Evolutionary conservation across 352 stramenopile genomes (phyloP).

Genomic region (Plasmopara halstedii): DNA sequence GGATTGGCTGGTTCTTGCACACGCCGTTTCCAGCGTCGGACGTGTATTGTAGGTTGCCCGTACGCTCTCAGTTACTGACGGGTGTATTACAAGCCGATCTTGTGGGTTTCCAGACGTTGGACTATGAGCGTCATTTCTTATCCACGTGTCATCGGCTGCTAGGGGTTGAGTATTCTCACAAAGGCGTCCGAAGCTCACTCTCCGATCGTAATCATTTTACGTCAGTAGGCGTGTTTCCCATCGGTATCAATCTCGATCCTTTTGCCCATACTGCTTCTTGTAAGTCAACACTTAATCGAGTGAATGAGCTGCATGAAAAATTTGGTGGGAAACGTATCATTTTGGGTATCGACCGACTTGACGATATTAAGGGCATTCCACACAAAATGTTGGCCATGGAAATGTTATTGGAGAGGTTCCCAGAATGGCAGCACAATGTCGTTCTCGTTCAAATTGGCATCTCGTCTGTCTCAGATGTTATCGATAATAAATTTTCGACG

Average conservation of each 20-base stretch:
- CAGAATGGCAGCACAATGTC: conserved; percentile 92
- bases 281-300: conserved; percentile 43
- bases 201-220: conserved; percentile 76
- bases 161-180: conserved; percentile 61
- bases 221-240: conserved; percentile 83
- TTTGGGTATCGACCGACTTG: conserved; percentile 74
- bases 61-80: conserved; percentile 63
- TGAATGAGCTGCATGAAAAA: conserved; percentile 67
- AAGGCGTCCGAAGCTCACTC: conserved; percentile 64
- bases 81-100: conserved; percentile 81
- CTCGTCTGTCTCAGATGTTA: conserved; percentile 58
- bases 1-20: conserved; percentile 87
- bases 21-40: conserved; percentile 83
- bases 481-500: conserved; percentile 21
- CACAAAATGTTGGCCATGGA: conserved; percentile 87
- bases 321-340: conserved; percentile 81
- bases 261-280: conserved; percentile 63
- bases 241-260: conserved; percentile 79
- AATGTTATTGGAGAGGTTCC: conserved; percentile 71
- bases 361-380: conserved; percentile 87
- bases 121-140: conserved; percentile 85
- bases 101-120: conserved; percentile 85
- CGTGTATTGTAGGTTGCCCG: conserved; percentile 78
- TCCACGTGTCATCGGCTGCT: conserved; percentile 74
- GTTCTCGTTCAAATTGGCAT: conserved; percentile 96